These are phyloP conservation scores for Phytopythium chamaehyphon DNA, from an alignment of 352 stramenopile genomes.

Conservation along the genomic window DNA sequence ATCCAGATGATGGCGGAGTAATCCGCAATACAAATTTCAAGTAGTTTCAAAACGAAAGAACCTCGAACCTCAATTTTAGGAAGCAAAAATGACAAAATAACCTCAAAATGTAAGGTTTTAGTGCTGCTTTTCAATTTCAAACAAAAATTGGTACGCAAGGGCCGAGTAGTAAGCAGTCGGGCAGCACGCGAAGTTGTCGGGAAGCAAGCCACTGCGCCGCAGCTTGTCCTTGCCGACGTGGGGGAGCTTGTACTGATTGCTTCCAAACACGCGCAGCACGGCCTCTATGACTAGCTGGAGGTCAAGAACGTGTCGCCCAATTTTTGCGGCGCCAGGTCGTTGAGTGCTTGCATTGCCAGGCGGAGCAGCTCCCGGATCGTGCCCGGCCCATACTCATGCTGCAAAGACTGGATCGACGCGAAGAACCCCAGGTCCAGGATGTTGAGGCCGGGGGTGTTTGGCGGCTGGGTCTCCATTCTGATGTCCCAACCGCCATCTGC, in stretches of 20 bases:
- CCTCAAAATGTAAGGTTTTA: no score
- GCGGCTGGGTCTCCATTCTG: background rate
- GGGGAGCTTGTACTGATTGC: background rate
- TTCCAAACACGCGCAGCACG: background rate
- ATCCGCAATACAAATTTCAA: no score
- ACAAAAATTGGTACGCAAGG: slow-evolving; percentile 1
- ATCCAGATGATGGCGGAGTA: no score
- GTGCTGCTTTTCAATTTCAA: no score
- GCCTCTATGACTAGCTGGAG: slow-evolving; percentile 2
- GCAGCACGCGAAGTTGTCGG: background rate
- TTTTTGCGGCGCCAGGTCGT: background rate
- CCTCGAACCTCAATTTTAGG: no score
- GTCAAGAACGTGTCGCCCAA: slow-evolving; percentile 2
- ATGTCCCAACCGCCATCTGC: background rate
- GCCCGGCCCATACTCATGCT: background rate
- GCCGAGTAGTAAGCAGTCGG: background rate
- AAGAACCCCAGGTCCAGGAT: slow-evolving; percentile 8
- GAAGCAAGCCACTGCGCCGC: background rate
- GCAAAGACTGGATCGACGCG: slow-evolving; percentile 1
- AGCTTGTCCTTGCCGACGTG: slow-evolving; percentile 4
- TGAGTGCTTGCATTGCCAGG: background rate
- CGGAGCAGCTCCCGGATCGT: background rate
- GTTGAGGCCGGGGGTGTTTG: slow-evolving; percentile 7
- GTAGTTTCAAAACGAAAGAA: no score
- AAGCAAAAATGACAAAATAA: no score